Evolutionary conservation across 768 basidiomycete species (phyloP).

Genomic region (Mycena belliarum): DNA sequence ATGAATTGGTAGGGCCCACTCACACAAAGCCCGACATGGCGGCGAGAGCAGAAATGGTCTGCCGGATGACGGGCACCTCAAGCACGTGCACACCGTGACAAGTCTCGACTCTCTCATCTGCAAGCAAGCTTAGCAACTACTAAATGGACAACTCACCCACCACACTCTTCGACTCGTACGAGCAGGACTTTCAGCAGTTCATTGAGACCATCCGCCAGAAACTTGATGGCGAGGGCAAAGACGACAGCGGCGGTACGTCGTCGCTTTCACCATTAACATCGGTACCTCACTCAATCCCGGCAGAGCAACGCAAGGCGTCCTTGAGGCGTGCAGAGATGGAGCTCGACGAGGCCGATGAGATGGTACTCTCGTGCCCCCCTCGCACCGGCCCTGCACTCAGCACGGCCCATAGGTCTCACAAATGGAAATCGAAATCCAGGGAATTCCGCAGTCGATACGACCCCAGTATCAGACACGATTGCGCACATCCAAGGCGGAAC

Average conservation of each 20-base stretch:
- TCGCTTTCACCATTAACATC: not conserved
- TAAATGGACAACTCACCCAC: conserved; percentile 83
- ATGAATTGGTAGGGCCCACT: conserved; percentile 24
- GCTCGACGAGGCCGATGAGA: conserved; percentile 97
- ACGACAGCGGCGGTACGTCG: conserved; percentile 69
- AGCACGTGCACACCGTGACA: conserved; percentile 8
- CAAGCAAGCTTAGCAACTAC: conserved; percentile 17
- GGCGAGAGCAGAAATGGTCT: conserved; percentile 1
- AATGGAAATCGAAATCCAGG: conserved; percentile 98
- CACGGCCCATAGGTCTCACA: conserved; percentile 74
- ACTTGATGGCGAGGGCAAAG: conserved; percentile 68
- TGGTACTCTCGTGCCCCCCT: conserved; percentile 51
- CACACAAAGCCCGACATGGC: conserved; percentile 50
- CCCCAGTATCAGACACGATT: conserved; percentile 77
- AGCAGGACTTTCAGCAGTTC: conserved; percentile 88
- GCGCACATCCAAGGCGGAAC: conserved; percentile 69
- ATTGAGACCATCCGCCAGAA: conserved; percentile 73
- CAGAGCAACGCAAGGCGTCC: conserved; percentile 81
- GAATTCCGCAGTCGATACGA: conserved; percentile 85
- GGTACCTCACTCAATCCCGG: conserved; percentile 1
- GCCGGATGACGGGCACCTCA: conserved; percentile 13
- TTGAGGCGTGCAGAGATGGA: conserved; percentile 90
- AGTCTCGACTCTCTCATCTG: no score
- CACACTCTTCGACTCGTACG: conserved; percentile 87
- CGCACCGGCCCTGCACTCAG: not conserved